Evolutionary conservation across 345 rosid genomes (phyloP).

Genomic region (Lumnitzera littorea): DNA sequence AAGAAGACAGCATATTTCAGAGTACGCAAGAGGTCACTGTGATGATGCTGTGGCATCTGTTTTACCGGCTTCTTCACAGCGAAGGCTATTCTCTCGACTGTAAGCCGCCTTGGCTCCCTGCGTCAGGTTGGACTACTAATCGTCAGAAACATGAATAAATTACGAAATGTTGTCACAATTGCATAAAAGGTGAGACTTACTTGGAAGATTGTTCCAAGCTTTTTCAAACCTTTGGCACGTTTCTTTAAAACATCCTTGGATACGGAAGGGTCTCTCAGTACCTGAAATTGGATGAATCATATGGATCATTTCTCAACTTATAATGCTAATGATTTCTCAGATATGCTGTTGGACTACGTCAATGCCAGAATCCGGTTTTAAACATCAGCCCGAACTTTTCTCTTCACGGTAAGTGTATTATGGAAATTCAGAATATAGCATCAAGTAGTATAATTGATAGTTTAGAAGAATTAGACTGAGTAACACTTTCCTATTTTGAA

Average conservation of each 20-base stretch:
- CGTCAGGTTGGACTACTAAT: constrained; percentile 6
- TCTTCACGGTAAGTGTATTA: no score
- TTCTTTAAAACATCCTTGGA: constrained; percentile 52
- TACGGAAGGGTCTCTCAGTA: constrained; percentile 75
- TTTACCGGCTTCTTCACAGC: constrained; percentile 35
- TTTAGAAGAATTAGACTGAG: no score
- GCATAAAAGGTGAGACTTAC: constrained; percentile 25
- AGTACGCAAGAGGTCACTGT: neutral
- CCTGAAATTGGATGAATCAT: constrained; percentile 29
- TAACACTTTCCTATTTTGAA: no score
- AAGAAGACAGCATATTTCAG: neutral
- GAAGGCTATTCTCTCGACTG: constrained; percentile 72
- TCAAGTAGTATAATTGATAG: no score
- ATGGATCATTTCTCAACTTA: neutral
- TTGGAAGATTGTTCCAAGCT: constrained; percentile 85
- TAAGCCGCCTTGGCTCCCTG: constrained; percentile 82
- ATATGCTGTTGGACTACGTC: no score
- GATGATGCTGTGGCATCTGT: constrained; percentile 23
- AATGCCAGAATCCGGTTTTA: no score
- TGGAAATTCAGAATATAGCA: no score
- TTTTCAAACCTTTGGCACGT: constrained; percentile 68
- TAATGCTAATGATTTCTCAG: no score
- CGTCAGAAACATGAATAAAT: constrained; percentile 1
- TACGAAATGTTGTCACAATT: neutral
- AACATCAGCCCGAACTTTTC: no score